Percentiles rank a stretch among this genome's conserved stretches.
Conservation (phyloP, 768 basidiomycete genomes). For the Coprinellus aureogranulatus region DNA sequence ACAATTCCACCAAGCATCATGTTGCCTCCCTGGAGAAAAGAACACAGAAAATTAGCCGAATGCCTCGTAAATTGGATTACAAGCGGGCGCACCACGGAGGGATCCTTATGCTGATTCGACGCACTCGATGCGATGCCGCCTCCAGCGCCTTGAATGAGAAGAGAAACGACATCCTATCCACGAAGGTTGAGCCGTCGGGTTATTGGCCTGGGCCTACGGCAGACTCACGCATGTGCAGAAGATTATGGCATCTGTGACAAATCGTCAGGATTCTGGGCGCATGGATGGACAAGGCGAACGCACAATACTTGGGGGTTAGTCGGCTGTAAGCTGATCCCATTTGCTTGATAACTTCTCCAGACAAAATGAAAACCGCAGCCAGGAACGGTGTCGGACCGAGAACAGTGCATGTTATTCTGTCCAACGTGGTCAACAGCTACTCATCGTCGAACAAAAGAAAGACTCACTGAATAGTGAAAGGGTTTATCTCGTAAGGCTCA, state of each 20-base stretch:
- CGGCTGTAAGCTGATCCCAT: constrained; percentile 52
- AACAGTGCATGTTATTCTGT: constrained; percentile 43
- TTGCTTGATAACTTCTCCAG: constrained; percentile 42
- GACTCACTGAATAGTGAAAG: constrained; percentile 42
- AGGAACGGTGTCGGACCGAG: constrained; percentile 56
- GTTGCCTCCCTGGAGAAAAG: constrained; percentile 21
- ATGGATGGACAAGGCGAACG: constrained; percentile 11
- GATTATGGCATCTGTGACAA: constrained; percentile 37
- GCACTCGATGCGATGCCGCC: background rate
- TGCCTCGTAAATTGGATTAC: no score
- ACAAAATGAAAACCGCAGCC: constrained; percentile 55
- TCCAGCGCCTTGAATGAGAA: constrained; percentile 52
- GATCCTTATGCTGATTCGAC: background rate
- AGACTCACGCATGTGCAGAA: constrained; percentile 35
- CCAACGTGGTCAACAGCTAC: background rate
- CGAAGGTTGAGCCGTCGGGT: no score
- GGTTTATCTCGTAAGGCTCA: constrained; percentile 16
- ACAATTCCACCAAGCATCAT: constrained; percentile 49
- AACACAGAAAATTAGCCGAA: no score
- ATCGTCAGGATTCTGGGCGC: no score
- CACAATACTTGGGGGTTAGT: constrained; percentile 40
- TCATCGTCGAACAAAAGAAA: background rate
- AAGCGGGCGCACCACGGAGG: background rate
- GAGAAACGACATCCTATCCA: constrained; percentile 52
- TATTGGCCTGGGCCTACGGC: background rate